A percentile compares a stretch with the other conserved stretches of the same genome.
Conservation (phyloP, 2,329 filamentous ascomycete genomes). For the Hymenoscyphus salicellus region DNA sequence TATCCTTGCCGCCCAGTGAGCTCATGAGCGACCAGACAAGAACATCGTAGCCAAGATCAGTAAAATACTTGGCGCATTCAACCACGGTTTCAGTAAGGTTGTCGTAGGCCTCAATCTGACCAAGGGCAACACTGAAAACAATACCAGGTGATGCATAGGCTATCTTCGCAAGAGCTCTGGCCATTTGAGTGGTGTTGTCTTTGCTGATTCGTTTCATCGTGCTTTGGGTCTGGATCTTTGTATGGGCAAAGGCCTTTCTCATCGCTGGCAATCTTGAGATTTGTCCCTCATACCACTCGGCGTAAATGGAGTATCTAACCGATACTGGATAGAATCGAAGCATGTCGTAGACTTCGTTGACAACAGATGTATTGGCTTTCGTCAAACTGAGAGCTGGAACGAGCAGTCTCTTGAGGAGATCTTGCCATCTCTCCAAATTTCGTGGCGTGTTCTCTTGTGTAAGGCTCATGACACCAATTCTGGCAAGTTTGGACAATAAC, state of each 20-base stretch:
- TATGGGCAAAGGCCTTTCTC: constrained; percentile 71
- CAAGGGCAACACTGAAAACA: constrained; percentile 84
- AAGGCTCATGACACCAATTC: constrained; percentile 77
- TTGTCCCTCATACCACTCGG: constrained; percentile 84
- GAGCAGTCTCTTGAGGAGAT: constrained; percentile 78
- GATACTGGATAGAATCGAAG: constrained; percentile 74
- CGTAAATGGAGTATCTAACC: constrained; percentile 82
- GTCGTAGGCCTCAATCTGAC: constrained; percentile 88
- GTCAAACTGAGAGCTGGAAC: constrained; percentile 85
- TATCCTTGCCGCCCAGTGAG: constrained; percentile 60
- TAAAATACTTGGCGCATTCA: constrained; percentile 92
- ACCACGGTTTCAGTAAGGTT: constrained; percentile 95
- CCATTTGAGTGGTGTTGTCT: constrained; percentile 82
- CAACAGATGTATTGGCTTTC: constrained; percentile 76
- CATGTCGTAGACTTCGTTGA: constrained; percentile 83
- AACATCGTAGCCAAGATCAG: constrained; percentile 86
- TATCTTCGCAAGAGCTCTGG: constrained; percentile 85
- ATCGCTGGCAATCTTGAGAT: constrained; percentile 76
- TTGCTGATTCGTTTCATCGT: constrained; percentile 87
- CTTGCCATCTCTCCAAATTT: constrained; percentile 78
- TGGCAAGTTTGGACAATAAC: constrained; percentile 76
- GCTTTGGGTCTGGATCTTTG: constrained; percentile 75
- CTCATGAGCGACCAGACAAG: constrained; percentile 89
- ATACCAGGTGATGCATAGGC: constrained; percentile 86
- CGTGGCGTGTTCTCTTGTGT: constrained; percentile 63